Evolutionary conservation across 2,329 filamentous ascomycete genomes (phyloP).

Genomic region (Chaetomiaceae sp.): DNA sequence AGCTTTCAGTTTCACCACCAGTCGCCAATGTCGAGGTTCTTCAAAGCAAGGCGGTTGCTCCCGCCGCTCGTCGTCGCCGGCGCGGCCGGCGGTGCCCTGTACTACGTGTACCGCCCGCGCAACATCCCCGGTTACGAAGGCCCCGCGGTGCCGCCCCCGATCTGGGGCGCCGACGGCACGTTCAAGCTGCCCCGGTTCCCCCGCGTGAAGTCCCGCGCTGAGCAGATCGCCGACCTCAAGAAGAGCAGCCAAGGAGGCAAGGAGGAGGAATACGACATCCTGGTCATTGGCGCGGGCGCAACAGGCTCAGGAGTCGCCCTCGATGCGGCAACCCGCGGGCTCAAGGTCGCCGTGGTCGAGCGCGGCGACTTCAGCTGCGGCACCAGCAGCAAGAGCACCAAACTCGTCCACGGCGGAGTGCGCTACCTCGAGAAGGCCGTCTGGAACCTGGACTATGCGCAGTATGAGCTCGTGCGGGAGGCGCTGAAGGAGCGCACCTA

Average conservation of each 20-base stretch:
- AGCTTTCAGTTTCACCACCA: neutral
- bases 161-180: slow-evolving; percentile 62
- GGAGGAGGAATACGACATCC: slow-evolving; percentile 63
- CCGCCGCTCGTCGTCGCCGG: slow-evolving; percentile 40
- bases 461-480: slow-evolving; percentile 77
- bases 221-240: slow-evolving; percentile 60
- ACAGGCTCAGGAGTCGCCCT: slow-evolving; percentile 78
- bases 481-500: slow-evolving; percentile 78
- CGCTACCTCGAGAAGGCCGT: slow-evolving; percentile 83
- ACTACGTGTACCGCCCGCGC: slow-evolving; percentile 60
- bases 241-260: slow-evolving; percentile 36
- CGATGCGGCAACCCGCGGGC: slow-evolving; percentile 71
- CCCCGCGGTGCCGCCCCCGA: slow-evolving; percentile 65
- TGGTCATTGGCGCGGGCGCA: slow-evolving; percentile 75
- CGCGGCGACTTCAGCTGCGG: slow-evolving; percentile 78
- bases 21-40: slow-evolving; percentile 29
- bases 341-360: slow-evolving; percentile 77
- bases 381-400: slow-evolving; percentile 83
- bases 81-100: slow-evolving; percentile 42
- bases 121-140: slow-evolving; percentile 67
- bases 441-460: slow-evolving; percentile 78
- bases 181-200: slow-evolving; percentile 65
- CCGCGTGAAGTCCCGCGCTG: slow-evolving; percentile 55
- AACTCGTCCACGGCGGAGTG: slow-evolving; percentile 80
- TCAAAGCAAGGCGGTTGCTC: slow-evolving; percentile 38